Base-by-base conservation (phyloP, 1,284 basidiomycete species). In the Pisolithus thermaeus region DNA sequence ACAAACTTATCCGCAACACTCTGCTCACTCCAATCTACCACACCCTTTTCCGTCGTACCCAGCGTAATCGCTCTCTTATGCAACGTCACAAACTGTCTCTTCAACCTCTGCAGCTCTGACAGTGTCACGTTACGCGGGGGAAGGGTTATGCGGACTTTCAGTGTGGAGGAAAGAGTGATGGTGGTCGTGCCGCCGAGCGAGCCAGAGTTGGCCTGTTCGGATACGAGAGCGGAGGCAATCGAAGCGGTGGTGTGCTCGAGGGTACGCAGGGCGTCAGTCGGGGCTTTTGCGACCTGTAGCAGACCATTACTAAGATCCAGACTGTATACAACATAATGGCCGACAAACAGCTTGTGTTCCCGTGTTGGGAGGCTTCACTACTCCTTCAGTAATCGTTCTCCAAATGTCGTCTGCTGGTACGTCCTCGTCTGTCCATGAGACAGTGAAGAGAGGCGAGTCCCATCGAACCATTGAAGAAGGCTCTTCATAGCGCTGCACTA, bases 391-490 rank as follows among this genome's bases (percentile, higher is more conserved):
- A 25, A 94, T 71, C 0, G 90, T 86, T 16, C 83, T 77, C 87
- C 90, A 97, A 44, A 98, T 88, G 11, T 81, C 78, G 7, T 84
- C 78, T 20, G 73, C 74, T 1, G 92, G 90, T 3, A 91, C 70
- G 23, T 79, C 74, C 25, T 78, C 73, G 55, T 94, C 90, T 32
- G 80, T 77, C 82, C 85, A 90, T 2, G 84, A 72, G 0, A 97
- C 71, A 2, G 90, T 92, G 66, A 97, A 90, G 30, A 98, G 77
- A 0, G 96, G 96, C 0, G 93, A 89, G 69, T 99, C 96, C 96
- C 96, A 99, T 42, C 95, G 81, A 11, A 92, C 92, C 87, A 96
- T 96, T 1, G 93, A 94, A 0, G 90, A 94, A 0, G 96, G 96
- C 67, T 98, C 96, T 73, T 99, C 96, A 61, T 86, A 98, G 37